Evolutionary conservation across 2,329 filamentous ascomycete genomes (phyloP), one percentile per base, ranked within the genome.

Genomic region (Calonectria pteridis): DNA sequence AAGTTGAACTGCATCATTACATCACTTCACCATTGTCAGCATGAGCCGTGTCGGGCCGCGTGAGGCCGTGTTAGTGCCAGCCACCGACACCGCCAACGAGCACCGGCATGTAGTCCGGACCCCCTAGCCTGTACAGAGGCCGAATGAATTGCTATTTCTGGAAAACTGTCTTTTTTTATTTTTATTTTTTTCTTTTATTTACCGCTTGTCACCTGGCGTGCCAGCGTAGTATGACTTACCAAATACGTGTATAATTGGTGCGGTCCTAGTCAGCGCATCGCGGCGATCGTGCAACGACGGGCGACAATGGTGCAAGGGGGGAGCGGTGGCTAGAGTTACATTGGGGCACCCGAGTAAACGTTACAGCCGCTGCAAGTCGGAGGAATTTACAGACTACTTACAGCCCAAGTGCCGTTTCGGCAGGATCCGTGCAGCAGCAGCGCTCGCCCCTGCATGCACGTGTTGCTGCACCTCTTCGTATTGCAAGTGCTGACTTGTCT

Each of bases 391-490:
- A 62, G 33, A 40, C 37, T 35, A 62, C 43, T n/a, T 62, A 35
- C 55, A 40, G 33, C 33, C 23, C 55, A 40, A 40, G 23, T 62
- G 55, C 55, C 55, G 55, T 29, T 40, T 28, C 55, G 55, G 55
- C 55, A 62, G 37, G 55, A 62, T 62, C 33, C 55, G 55, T 62
- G 23, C 55, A 11, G 10, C 20, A n/a, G n/a, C n/a, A n/a, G n/a
- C n/a, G n/a, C n/a, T n/a, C n/a, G 55, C 55, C 55, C 55, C 55
- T 62, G 55, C 55, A 62, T 35, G n/a, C n/a, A n/a, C n/a, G n/a
- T n/a, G n/a, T n/a, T 55, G 33, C 33, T 62, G 55, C 35, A 40
- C 23, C 35, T 13, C 55, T 28, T 62, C 55, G 55, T 62, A 40
- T 28, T 6, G 1, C 51, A 18, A 62, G 20, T 20, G 33, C 55